phyloP scores from a whole-genome alignment of 495 filamentous ascomycete species.

The Neurospora hispaniola region DNA sequence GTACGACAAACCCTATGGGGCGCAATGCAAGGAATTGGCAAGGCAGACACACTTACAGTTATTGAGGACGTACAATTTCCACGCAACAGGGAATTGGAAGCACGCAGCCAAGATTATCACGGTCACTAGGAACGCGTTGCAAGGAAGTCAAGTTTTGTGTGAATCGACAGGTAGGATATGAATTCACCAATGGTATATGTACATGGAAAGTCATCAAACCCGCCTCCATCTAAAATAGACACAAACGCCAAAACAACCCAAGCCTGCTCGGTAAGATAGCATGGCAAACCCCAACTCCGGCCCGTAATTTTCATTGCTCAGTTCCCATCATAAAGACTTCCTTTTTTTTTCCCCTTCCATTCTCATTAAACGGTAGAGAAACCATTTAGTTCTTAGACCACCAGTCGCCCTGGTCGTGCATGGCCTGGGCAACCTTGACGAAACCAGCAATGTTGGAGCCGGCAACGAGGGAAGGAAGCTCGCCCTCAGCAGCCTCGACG shows the following conservation, averaged over 20 bases:
- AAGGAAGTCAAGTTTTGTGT: background rate
- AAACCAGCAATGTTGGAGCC: conserved; percentile 97
- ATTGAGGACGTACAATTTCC: background rate
- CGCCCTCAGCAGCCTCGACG: conserved; percentile 62
- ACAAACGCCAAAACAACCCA: background rate
- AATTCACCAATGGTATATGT: background rate
- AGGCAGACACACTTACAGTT: background rate
- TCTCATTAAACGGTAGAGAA: background rate
- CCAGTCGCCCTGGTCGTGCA: conserved; percentile 97
- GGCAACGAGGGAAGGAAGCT: conserved; percentile 80
- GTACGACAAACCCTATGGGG: background rate
- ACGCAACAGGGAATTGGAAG: background rate
- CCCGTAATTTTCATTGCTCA: background rate
- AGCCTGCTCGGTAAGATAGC: background rate
- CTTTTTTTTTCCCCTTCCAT: background rate
- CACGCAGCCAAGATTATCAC: background rate
- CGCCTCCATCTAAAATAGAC: background rate
- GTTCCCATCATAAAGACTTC: background rate
- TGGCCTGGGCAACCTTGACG: conserved; percentile 88
- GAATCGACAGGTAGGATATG: background rate
- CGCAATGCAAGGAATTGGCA: background rate
- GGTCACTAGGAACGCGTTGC: background rate
- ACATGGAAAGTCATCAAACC: background rate
- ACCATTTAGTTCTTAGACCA: conserved; percentile 42
- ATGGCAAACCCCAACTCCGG: background rate